A percentile compares a stretch with the other conserved stretches of the same genome.
Evolutionary conservation across 2,329 filamentous ascomycete genomes (phyloP).

Genomic region (Leptosphaerulina australis): DNA sequence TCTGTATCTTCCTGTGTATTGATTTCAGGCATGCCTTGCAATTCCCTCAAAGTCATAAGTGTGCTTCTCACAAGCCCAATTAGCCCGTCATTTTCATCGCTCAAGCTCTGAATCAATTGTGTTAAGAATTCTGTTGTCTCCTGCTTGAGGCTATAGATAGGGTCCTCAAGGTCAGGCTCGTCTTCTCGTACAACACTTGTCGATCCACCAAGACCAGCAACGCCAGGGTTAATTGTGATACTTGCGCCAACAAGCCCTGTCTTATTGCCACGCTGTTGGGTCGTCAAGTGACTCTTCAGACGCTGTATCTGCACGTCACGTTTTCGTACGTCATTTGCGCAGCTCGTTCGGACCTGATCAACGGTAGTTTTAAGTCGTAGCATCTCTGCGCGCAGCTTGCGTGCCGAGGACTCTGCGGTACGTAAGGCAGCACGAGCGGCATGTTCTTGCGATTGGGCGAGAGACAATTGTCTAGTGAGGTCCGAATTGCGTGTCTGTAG

Average conservation of each 20-base stretch:
- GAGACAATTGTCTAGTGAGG: conserved; percentile 61
- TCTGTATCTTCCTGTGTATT: conserved; percentile 33
- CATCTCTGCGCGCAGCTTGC: conserved; percentile 83
- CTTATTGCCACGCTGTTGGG: conserved; percentile 60
- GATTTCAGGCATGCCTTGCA: conserved; percentile 60
- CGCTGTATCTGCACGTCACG: conserved; percentile 87
- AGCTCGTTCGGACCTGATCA: conserved; percentile 82
- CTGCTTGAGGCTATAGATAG: conserved; percentile 72
- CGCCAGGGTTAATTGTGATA: conserved; percentile 54
- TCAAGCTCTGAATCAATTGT: conserved; percentile 78
- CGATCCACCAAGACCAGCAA: conserved; percentile 30
- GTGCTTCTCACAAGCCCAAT: conserved; percentile 74
- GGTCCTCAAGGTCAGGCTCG: conserved; percentile 59
- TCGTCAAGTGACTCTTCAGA: conserved; percentile 83
- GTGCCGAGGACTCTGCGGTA: conserved; percentile 73
- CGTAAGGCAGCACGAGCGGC: conserved; percentile 72
- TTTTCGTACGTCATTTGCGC: conserved; percentile 88
- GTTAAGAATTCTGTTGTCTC: conserved; percentile 94
- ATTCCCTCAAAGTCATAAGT: conserved; percentile 70
- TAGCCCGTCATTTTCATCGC: conserved; percentile 88
- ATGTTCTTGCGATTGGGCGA: conserved; percentile 72
- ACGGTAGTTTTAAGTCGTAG: conserved; percentile 78
- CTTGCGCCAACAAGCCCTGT: conserved; percentile 55
- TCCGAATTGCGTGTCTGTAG: conserved; percentile 62
- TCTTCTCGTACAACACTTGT: conserved; percentile 59